Evolutionary conservation across 495 filamentous ascomycete genomes (phyloP), one percentile per base, ranked within the genome.

Genomic region (Aspergillus coremiiformis): DNA sequence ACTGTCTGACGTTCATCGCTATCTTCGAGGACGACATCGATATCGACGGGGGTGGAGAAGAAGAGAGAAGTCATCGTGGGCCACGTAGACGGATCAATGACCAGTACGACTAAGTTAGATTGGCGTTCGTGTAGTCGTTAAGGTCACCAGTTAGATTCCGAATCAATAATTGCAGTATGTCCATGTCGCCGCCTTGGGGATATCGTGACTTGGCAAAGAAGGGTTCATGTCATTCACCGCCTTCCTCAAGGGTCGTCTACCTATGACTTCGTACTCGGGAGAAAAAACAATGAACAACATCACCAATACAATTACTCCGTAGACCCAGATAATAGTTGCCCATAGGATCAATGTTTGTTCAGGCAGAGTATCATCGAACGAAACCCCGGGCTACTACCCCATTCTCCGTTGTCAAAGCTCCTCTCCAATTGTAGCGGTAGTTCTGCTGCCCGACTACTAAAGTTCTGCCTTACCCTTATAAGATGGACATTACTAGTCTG

Each of bases 1-100:
- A 99, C 89, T 70, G 90, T 94, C 53, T 86, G 81, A 69, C 92
- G 83, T 53, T 97, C 89, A 75, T 96, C 94, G 67, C 81, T 80
- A 67, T 96, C 90, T 52, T 96, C 89, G 52, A 99, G 88, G 52
- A 96, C 89, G 60, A 99, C 86, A 70, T 99, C 93, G 75, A 99
- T 99, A 72, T 99, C 93, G 65, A 97, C 83, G 17, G 94, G 94
- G 47, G 93, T 95, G 57, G 89, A 87, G 77, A 99, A 99, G 76
- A 96, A 96, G 78, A 92, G 93, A 35, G 92, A 93, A 47, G 73
- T 68, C 93, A 97, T 96, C 48, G 59, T 77, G 69, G 64, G 22
- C 30, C 29, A 49, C 27, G 7, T n/a, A 42, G 23, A 27, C 48
- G 23, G 27, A 19, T 30, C 37, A 23, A 23, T 4, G 37, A 20